Evolutionary conservation across 2,329 filamentous ascomycete genomes (phyloP), one percentile per base, ranked within the genome.

Genomic region (Trichoderma atrobrunneum): DNA sequence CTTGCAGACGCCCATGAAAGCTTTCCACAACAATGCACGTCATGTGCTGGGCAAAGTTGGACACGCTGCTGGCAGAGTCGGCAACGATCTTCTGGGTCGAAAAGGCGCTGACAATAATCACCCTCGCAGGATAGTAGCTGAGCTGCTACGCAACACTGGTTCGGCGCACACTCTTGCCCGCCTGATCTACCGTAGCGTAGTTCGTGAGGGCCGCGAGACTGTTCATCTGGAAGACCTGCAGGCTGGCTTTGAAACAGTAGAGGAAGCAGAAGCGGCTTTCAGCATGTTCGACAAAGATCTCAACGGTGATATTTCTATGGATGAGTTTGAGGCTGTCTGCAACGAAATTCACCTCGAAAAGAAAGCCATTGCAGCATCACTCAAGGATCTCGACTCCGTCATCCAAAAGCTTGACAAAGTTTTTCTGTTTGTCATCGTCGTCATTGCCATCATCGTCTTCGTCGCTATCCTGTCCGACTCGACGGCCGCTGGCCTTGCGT

Each of bases 281-380:
- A 86, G 87, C 76, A 95, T 98, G 85, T 98, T 98, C 76, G 95
- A 98, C 83, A 97, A 96, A 79, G 95, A 98, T 77, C 89, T 98
- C 84, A 98, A 98, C 75, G 95, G 95, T 5, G 95, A 98, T 78
- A 97, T 98, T 64, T 97, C 93, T 0, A 94, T 97, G 89, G 94
- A 97, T 78, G 95, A 98, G 80, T 88, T 98, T 26, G 95, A 98
- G 81, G 90, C 93, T 26, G 94, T 97, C 28, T 97, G 94, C 81
- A 95, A 97, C 66, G 95, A 98, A 79, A 96, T 98, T 75, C 94
- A 95, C 43, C 89, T 95, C 18, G 95, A 98, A 84, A 93, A 95
- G 79, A 98, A 98, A 81, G 94, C 94, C 8, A 98, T 98, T 76
- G 95, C 94, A 0, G 95, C 95, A 1, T 97, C 95, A 0, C 85